Evolutionary conservation across 2,329 filamentous ascomycete species (phyloP), one percentile per base, ranked within the genome.

Genomic region (Colletotrichum sp.): DNA sequence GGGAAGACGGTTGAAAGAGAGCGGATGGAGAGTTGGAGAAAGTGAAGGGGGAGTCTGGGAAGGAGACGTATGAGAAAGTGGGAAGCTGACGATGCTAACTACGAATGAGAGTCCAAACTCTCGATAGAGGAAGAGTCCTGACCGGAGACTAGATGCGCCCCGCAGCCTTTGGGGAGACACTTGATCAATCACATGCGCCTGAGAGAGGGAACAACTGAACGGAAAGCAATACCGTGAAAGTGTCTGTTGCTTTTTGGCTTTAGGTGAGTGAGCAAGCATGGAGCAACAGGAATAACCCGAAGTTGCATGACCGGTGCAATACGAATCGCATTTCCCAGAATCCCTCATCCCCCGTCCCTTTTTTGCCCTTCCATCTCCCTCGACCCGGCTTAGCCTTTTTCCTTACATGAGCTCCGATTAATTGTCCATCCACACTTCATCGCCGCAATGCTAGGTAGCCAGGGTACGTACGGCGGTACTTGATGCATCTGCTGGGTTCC

Each of bases 101-200:
- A 44, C 39, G 39, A 44, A 44, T 10, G 18, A 44, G 39, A 44
- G 36, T 39, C 36, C 36, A 39, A 39, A 39, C 36, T 39, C 36
- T 39, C 36, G 36, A 39, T 39, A 39, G 15, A 39, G 15, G 15
- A 39, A 39, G 36, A 39, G 36, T 39, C 36, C 36, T 39, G 36
- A 18, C 36, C 36, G 36, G 36, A 39, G 36, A 39, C 36, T 39
- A 39, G 36, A 39, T 39, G 15, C 36, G 36, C 36, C 36, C 36
- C 36, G 36, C 36, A 39, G 16, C 36, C 36, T 39, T 39, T 39
- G 36, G 36, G 36, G 36, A 18, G 4, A 39, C 39, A 44, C 30
- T 26, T 39, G 24, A 44, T n/a, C 22, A 36, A 74, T 74, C 71
- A 74, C 71, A 74, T 70, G 71, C 30, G 30, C 26, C 26, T 28